Base-by-base conservation (phyloP, 768 basidiomycete genomes). In the Hypholoma fasciculare region DNA sequence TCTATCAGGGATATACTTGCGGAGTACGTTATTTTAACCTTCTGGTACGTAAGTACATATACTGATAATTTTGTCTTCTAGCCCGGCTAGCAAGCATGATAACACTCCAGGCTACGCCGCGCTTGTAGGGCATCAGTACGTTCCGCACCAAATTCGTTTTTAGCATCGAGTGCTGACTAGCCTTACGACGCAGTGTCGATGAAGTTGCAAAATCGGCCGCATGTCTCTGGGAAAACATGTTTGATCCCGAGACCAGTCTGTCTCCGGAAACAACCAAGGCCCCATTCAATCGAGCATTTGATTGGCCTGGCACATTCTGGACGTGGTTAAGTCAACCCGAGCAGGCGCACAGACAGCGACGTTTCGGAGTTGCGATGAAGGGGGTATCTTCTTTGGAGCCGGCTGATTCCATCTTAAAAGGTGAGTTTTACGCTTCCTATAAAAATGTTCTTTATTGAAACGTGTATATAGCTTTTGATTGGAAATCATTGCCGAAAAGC, bases 401-500 rank as follows among this genome's bases (percentile, higher is more conserved):
- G 8, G 42, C 55, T 4, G 59, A 67, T 44, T 52, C 66, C 12
- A 62, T 66, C 13, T 42, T 67, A 12, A 48, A 57, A 52, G 62
- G 69, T 71, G 9, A 9, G 30, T 9, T 2, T 34, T 34, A 6
- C 1, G 1, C 6, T 34, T 34, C 30, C 30, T 34, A 5, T 3
- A 1, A 14, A 13, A 14, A 14, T 8, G 13, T 7, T 12, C 16
- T 4, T 7, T 13, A 37, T 48, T 4, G 23, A 23, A 23, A 23
- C 1, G 4, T 23, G 23, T 23, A 23, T 23, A 23, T 23, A 89
- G 88, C 78, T 1, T 88, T 86, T 62, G 78, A 83, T 40, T 90
- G 88, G 83, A 63, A 72, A 16, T 67, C 76, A 6, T 75, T 90
- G 27, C 76, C 77, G 0, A 65, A 67, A n/a, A 79, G 78, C 12